A percentile compares a stretch with the other conserved stretches of the same genome.
Conservation (phyloP, 1,284 basidiomycete species). For the Bjerkandera adusta region DNA sequence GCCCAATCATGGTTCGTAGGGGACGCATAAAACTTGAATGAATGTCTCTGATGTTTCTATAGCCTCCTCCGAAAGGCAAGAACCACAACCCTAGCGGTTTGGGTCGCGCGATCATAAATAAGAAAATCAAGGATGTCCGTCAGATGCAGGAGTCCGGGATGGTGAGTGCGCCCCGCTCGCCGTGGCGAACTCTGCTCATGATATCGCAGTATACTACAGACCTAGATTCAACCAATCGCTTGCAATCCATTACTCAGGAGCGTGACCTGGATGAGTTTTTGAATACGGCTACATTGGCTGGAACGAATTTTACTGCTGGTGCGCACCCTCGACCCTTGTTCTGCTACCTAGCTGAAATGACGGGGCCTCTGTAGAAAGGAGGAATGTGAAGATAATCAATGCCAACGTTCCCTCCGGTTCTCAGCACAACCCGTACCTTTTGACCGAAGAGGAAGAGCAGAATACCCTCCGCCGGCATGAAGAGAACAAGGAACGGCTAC, state of each 20-base stretch:
- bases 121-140: constrained; percentile 79
- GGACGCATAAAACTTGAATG: not conserved
- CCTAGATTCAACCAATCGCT: constrained; percentile 62
- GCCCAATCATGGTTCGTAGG: too few relatives aligned
- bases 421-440: constrained; percentile 84
- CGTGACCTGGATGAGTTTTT: constrained; percentile 95
- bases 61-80: constrained; percentile 47
- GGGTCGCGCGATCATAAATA: constrained; percentile 90
- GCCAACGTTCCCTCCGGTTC: constrained; percentile 54
- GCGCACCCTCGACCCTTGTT: constrained; percentile 22
- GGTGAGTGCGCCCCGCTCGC: constrained; percentile 43
- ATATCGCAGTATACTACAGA: constrained; percentile 74
- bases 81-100: constrained; percentile 75
- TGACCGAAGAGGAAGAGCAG: constrained; percentile 83
- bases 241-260: constrained; percentile 96
- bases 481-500: constrained; percentile 70
- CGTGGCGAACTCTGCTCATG: constrained; percentile 2
- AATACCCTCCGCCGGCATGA: constrained; percentile 70
- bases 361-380: constrained; percentile 71
- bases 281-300: constrained; percentile 92
- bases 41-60: not conserved
- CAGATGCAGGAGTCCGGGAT: constrained; percentile 70
- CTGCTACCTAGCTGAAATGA: constrained; percentile 8
- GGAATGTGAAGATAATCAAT: constrained; percentile 90
- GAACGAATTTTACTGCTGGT: constrained; percentile 97